Conservation (phyloP, 176 grass and related monocot species). For the Poa annua region DNA sequence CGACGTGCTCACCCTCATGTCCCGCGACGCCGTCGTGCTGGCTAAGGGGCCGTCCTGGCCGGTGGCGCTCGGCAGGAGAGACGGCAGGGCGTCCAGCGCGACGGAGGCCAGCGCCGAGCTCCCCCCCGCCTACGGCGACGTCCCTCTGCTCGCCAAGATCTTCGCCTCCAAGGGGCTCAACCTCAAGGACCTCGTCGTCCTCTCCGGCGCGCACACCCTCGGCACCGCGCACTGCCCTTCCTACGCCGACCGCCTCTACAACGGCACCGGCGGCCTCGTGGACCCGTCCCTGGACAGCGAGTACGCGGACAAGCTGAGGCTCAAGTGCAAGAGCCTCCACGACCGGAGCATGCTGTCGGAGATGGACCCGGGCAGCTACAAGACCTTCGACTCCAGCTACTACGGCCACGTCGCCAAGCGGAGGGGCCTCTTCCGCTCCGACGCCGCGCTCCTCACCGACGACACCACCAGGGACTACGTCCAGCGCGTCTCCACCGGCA, state of each 20-base stretch:
- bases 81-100: neutral
- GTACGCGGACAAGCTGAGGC: slow-evolving; percentile 6
- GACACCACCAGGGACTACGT: neutral
- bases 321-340: slow-evolving; percentile 2
- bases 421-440: slow-evolving; percentile 8
- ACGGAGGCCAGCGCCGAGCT: neutral
- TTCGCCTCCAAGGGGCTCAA: neutral
- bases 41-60: neutral
- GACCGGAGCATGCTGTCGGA: neutral
- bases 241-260: slow-evolving; percentile 26
- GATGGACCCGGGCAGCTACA: slow-evolving; percentile 10
- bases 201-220: slow-evolving; percentile 13
- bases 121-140: neutral
- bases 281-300: slow-evolving; percentile 4
- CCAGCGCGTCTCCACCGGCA: neutral
- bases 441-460: slow-evolving; percentile 11
- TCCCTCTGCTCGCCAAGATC: neutral
- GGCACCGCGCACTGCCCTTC: slow-evolving; percentile 2
- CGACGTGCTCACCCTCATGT: slow-evolving; percentile 10
- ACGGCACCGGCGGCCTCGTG: neutral
- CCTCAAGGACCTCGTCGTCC: slow-evolving; percentile 18
- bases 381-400: slow-evolving; percentile 15
- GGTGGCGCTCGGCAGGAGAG: neutral
- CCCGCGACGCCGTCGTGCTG: neutral
- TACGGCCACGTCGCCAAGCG: slow-evolving; percentile 13